Conservation (phyloP, 2,329 filamentous ascomycete genomes). For the Fusarium pseudograminearum region DNA sequence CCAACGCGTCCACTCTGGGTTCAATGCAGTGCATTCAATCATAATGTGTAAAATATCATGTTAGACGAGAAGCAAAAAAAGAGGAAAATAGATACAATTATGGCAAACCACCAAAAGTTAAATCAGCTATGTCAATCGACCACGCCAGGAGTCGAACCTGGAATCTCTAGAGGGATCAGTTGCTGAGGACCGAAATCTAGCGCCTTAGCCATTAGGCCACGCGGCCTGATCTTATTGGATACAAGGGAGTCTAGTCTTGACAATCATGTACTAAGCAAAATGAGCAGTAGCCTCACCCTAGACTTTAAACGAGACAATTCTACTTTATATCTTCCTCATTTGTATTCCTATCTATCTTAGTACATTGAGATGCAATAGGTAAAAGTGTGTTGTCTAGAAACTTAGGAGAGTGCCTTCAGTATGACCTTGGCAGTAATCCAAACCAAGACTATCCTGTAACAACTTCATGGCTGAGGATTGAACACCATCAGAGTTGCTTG, state of each 20-base stretch:
- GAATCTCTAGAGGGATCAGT: constrained; percentile 11
- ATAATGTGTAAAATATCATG: neutral
- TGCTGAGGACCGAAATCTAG: constrained; percentile 8
- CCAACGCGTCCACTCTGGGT: neutral
- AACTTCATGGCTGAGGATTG: too few relatives aligned
- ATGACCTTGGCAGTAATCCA: too few relatives aligned
- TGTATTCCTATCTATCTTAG: neutral
- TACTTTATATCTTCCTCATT: neutral
- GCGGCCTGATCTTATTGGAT: constrained; percentile 7
- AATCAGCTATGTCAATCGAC: neutral
- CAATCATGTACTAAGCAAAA: rapidly evolving
- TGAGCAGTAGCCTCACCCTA: neutral
- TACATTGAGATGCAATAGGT: neutral
- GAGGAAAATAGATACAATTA: neutral
- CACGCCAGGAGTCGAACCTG: constrained; percentile 13
- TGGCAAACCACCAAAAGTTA: neutral
- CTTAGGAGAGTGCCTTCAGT: too few relatives aligned
- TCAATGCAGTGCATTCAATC: neutral
- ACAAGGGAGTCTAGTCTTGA: rapidly evolving
- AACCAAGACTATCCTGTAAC: too few relatives aligned
- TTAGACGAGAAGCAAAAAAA: neutral
- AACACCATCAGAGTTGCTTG: too few relatives aligned
- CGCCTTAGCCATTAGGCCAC: constrained; percentile 18
- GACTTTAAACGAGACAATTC: neutral
- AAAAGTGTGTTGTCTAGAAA: too few relatives aligned